Evolutionary conservation across 2,329 filamentous ascomycete species (phyloP).

Genomic region (Lasiodiplodia gonubiensis): DNA sequence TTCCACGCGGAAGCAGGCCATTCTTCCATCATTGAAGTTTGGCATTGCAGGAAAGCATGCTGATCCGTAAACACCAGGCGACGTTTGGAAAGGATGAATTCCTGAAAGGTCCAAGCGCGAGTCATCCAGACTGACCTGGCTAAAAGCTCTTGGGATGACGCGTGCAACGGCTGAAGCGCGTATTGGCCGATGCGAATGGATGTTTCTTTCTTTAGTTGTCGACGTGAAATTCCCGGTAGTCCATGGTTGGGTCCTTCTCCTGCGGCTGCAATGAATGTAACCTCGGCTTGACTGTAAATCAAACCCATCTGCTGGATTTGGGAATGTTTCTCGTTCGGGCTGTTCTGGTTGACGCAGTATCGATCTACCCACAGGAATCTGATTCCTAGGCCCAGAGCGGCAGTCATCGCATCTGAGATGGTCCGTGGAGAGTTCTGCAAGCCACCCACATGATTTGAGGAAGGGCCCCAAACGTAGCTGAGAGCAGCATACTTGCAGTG

Average conservation of each 20-base stretch:
- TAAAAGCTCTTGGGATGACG: background rate
- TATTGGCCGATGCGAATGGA: background rate
- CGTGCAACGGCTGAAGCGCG: constrained; percentile 34
- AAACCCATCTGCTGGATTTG: constrained; percentile 30
- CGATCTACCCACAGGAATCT: constrained; percentile 32
- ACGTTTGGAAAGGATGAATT: constrained; percentile 29
- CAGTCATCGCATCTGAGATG: constrained; percentile 31
- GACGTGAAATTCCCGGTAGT: constrained; percentile 9
- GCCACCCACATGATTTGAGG: background rate
- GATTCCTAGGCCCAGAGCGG: constrained; percentile 22
- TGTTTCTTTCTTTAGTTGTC: background rate
- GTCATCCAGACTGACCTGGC: constrained; percentile 20
- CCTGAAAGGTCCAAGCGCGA: constrained; percentile 30
- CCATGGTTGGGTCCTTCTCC: constrained; percentile 32
- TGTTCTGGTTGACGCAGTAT: constrained; percentile 31
- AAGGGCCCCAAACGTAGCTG: constrained; percentile 28
- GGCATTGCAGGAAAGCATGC: background rate
- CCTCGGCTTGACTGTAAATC: constrained; percentile 28
- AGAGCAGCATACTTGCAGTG: constrained; percentile 26
- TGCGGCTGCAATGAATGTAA: constrained; percentile 31
- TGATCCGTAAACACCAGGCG: constrained; percentile 25
- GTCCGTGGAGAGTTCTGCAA: constrained; percentile 26
- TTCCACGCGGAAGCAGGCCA: background rate
- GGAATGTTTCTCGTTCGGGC: constrained; percentile 22
- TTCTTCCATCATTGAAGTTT: background rate